These are phyloP conservation scores for Chaetomium strumarium DNA, from an alignment of 2,329 filamentous ascomycete genomes.

Conservation along the genomic window DNA sequence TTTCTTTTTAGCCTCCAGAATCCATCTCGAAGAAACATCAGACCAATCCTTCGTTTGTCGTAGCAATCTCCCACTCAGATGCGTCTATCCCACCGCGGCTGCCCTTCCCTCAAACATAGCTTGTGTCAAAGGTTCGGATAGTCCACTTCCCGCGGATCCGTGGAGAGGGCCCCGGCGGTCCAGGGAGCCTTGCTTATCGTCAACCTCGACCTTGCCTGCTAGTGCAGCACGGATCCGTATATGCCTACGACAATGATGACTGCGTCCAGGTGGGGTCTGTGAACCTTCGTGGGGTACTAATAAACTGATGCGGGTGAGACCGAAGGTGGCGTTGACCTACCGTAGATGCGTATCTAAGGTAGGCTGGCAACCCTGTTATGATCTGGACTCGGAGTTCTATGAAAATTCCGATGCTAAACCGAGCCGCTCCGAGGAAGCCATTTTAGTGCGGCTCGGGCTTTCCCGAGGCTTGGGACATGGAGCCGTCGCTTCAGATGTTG, in stretches of 20 bases:
- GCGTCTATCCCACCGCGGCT: not conserved
- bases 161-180: not conserved
- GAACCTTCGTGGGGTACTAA: not conserved
- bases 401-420: too few species aligned
- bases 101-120: slow-evolving; percentile 6
- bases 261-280: not conserved
- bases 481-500: too few species aligned
- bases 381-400: too few species aligned
- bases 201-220: not conserved
- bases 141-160: slow-evolving; percentile 3
- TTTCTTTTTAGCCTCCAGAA: not conserved
- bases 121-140: slow-evolving; percentile 16
- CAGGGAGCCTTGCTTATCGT: not conserved
- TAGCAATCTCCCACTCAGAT: not conserved
- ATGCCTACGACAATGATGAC: not conserved
- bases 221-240: not conserved
- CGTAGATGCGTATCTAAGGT: too few species aligned
- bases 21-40: slow-evolving; percentile 4
- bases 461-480: too few species aligned
- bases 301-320: not conserved
- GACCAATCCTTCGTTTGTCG: not conserved
- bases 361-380: too few species aligned
- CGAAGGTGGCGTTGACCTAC: not conserved
- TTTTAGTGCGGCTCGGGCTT: too few species aligned
- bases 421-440: too few species aligned